A percentile compares a stretch with the other conserved stretches of the same genome.
Evolutionary conservation across 2,329 filamentous ascomycete genomes (phyloP).

Genomic region (Alternaria gaisen): DNA sequence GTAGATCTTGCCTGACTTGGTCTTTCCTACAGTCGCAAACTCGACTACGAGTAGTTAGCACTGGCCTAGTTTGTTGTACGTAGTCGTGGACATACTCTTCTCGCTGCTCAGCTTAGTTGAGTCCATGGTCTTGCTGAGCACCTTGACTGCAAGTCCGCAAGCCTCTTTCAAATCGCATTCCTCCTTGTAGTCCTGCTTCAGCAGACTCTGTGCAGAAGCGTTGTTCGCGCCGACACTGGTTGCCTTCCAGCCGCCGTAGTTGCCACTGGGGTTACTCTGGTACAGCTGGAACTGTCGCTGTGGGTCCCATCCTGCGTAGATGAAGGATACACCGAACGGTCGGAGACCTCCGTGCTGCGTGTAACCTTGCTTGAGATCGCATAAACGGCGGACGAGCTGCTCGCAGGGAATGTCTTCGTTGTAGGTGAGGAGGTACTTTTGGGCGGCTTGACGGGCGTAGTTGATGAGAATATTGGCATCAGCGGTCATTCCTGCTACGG

Average conservation of each 20-base stretch:
- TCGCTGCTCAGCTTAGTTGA: constrained; percentile 98
- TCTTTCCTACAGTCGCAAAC: constrained; percentile 97
- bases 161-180: constrained; percentile 96
- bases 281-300: constrained; percentile 98
- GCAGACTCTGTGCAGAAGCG: constrained; percentile 91
- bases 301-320: constrained; percentile 97
- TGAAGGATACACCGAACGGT: constrained; percentile 98
- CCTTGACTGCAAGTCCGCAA: constrained; percentile 96
- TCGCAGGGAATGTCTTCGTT: constrained; percentile 99
- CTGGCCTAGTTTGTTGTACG: not conserved
- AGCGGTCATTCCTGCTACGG: constrained; percentile 98
- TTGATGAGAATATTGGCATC: constrained; percentile 99
- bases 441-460: constrained; percentile 95
- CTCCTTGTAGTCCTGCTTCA: constrained; percentile 99
- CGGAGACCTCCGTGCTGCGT: constrained; percentile 98
- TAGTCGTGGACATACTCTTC: constrained; percentile 78
- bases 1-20: constrained; percentile 94
- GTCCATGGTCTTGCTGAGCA: constrained; percentile 99
- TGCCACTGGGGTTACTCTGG: constrained; percentile 97
- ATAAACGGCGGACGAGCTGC: constrained; percentile 94
- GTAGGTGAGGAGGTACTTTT: constrained; percentile 97
- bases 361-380: constrained; percentile 98
- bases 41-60: constrained; percentile 71
- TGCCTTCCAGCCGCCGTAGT: constrained; percentile 99
- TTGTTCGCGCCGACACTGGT: constrained; percentile 98